Base-by-base conservation (phyloP, 257 asterid species). In the Gentiana straminea region DNA sequence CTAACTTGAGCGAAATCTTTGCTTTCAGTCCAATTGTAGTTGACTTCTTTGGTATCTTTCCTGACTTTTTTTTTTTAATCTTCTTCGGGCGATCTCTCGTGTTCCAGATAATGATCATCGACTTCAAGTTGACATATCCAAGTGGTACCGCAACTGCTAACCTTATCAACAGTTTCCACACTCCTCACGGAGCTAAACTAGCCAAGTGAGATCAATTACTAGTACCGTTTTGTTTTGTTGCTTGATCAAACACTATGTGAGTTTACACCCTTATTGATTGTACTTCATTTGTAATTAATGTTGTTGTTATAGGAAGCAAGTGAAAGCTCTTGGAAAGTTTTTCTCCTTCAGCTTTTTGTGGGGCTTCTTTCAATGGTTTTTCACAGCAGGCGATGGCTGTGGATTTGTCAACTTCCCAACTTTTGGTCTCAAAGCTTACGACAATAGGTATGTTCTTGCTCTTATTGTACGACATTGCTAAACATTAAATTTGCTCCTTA, bases 81-180 rank as follows among this genome's bases (percentile, higher is more conserved):
- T 24, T 24, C 24, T 24, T 48, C 8, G 51, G 59, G 33, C 43
- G 32, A 47, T 32, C 49, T 7, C 49, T 64, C 51, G 64, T 53
- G 24, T 24, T 24, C 24, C 82, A 89, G 97, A 82, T 86, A 68
- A 90, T 90, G 97, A 77, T 90, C 72, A 70, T 90, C 46, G 94
- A 90, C 79, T 90, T 90, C 79, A 86, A 74, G 70, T 77, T 90
- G 65, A 90, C 62, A 8, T 90, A 90, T 70, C 97, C 97, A 49
- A 90, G 97, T 64, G 97, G 97, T 63, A 90, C 97, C n/a, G 97
- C 96, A 52, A 90, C 97, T 49, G 96, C 94, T 77, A 80, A 90
- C 69, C 84, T 90, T 24, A 90, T 90, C 80, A 90, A 90, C 49
- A 86, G 97, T 78, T 90, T 90, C 73, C 97, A 90, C 61, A 90